These are phyloP conservation scores for Backusella parvicylindrica DNA, from an alignment of 192 early-diverging fungal species.

Conservation along the genomic window DNA sequence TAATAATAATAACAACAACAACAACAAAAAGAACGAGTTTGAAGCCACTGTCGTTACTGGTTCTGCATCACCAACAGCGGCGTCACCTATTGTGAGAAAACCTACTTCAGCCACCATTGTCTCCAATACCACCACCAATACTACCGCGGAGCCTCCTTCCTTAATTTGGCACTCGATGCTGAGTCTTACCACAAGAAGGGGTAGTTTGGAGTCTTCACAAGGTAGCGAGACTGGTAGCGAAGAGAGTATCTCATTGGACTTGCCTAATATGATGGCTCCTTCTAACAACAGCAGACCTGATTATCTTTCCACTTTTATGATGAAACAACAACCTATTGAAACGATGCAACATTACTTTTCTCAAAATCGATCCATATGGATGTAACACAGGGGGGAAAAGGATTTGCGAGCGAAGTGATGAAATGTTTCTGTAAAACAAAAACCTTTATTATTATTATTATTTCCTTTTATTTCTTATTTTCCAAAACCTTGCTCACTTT, in stretches of 20 bases:
- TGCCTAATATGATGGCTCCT: not conserved
- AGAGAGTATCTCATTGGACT: not conserved
- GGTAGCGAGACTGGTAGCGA: not conserved
- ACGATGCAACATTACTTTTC: slow-evolving; percentile 4
- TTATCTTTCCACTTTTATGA: not conserved
- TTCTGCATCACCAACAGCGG: not conserved
- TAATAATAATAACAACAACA: too few species aligned
- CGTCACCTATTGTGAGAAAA: not conserved
- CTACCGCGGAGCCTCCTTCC: not conserved
- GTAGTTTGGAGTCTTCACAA: not conserved
- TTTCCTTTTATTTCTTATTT: not conserved
- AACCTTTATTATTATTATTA: not conserved
- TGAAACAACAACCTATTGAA: slow-evolving; percentile 11
- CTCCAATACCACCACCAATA: not conserved
- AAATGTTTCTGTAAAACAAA: slow-evolving; percentile 1
- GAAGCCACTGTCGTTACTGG: not conserved
- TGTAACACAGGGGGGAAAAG: slow-evolving; percentile 2
- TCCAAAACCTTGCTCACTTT: not conserved
- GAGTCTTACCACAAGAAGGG: not conserved
- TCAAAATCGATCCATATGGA: slow-evolving; percentile 10
- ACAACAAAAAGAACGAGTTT: not conserved
- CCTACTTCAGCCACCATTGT: not conserved
- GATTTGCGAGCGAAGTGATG: not conserved
- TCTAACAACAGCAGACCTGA: not conserved
- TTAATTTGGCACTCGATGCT: not conserved